Percentiles rank a stretch among this genome's conserved stretches.
Conservation (phyloP, 805 yeast genomes). For the Pichia paraexigua region DNA sequence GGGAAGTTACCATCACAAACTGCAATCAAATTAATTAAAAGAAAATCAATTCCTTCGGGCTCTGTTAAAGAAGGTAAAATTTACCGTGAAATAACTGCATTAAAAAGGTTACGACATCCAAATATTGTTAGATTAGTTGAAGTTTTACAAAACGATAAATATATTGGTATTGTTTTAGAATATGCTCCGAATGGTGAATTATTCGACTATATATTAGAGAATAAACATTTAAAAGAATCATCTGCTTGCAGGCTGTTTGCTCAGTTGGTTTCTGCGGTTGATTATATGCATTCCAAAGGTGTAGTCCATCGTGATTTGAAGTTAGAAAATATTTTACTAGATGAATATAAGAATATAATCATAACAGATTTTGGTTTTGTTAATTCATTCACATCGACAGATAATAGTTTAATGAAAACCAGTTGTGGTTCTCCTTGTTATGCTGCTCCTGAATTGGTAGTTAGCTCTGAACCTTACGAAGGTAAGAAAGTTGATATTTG, state of each 20-base stretch:
- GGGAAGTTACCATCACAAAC: conserved; percentile 75
- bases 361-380: conserved; percentile 95
- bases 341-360: conserved; percentile 77
- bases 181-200: conserved; percentile 97
- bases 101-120: conserved; percentile 82
- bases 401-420: conserved; percentile 80
- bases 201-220: conserved; percentile 83
- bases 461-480: conserved; percentile 77
- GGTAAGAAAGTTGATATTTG: conserved; percentile 94
- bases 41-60: conserved; percentile 82
- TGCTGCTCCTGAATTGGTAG: conserved; percentile 96
- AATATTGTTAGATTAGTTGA: conserved; percentile 88
- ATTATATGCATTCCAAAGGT: conserved; percentile 78
- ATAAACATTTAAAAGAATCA: conserved; percentile 79
- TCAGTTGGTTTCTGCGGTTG: conserved; percentile 88
- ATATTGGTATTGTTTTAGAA: conserved; percentile 92
- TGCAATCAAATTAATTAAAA: conserved; percentile 85
- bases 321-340: conserved; percentile 66
- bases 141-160: conserved; percentile 87
- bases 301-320: conserved; percentile 73
- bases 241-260: conserved; percentile 85
- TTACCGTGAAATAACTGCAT: conserved; percentile 86
- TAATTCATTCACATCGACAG: conserved; percentile 55
- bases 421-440: conserved; percentile 97
- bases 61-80: conserved; percentile 83